Evolutionary conservation across 495 filamentous ascomycete genomes (phyloP).

Genomic region (Podospora fimiseda): DNA sequence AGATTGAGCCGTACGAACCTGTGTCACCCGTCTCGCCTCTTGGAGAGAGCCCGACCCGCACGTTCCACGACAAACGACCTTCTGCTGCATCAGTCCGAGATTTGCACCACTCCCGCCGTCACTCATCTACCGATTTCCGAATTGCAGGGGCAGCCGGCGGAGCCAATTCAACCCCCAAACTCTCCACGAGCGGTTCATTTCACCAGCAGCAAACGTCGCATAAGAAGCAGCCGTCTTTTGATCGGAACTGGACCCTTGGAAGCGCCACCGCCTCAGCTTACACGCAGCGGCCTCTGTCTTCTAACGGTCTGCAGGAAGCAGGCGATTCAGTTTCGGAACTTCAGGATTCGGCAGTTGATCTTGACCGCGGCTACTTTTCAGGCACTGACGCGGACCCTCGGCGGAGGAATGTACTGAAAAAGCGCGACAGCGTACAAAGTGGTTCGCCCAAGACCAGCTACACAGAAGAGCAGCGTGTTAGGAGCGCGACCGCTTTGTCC

Average conservation of each 20-base stretch:
- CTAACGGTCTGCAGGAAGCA: conserved; percentile 39
- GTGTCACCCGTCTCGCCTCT: conserved; percentile 40
- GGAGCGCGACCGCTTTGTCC: conserved; percentile 53
- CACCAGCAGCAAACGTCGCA: conserved; percentile 42
- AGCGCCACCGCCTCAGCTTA: conserved; percentile 34
- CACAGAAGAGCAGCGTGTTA: conserved; percentile 60
- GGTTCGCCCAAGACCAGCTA: conserved; percentile 59
- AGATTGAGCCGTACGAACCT: conserved; percentile 31
- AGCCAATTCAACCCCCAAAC: conserved; percentile 28
- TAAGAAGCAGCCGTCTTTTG: conserved; percentile 81
- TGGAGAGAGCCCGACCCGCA: conserved; percentile 51
- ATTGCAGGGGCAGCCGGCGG: conserved; percentile 29
- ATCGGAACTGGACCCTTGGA: conserved; percentile 82
- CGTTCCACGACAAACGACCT: conserved; percentile 45
- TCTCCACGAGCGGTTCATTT: conserved; percentile 28
- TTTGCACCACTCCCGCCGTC: conserved; percentile 76
- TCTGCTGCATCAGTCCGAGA: conserved; percentile 83
- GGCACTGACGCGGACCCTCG: conserved; percentile 76
- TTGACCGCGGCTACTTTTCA: conserved; percentile 92
- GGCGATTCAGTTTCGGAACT: conserved; percentile 26
- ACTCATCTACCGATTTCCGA: conserved; percentile 76
- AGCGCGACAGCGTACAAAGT: conserved; percentile 56
- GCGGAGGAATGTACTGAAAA: conserved; percentile 70
- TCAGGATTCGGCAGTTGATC: conserved; percentile 46
- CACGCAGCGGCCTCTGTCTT: conserved; percentile 32